These are phyloP conservation scores for Colletotrichum tropicale DNA, from an alignment of 2,329 filamentous ascomycete species.

Conservation along the genomic window DNA sequence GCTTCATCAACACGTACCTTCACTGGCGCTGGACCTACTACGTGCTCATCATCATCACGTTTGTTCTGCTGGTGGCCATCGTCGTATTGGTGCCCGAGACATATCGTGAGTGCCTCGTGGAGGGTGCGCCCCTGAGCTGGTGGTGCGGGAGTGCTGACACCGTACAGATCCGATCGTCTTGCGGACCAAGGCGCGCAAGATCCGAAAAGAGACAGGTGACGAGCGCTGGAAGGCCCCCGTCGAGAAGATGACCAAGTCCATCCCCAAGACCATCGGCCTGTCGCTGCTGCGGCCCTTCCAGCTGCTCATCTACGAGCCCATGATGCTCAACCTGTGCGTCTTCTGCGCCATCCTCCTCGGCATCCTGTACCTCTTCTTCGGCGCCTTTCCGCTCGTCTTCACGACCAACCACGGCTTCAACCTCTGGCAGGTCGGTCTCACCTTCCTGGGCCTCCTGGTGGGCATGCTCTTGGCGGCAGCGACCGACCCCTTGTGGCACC, in stretches of 20 bases:
- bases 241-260: slow-evolving; percentile 73
- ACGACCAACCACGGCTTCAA: slow-evolving; percentile 75
- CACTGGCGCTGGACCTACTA: slow-evolving; percentile 87
- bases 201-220: slow-evolving; percentile 80
- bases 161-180: slow-evolving; percentile 68
- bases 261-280: slow-evolving; percentile 61
- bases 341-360: slow-evolving; percentile 86
- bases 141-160: neutral
- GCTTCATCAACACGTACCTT: slow-evolving; percentile 80
- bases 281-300: slow-evolving; percentile 76
- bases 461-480: slow-evolving; percentile 70
- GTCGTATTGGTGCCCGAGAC: slow-evolving; percentile 83
- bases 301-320: slow-evolving; percentile 81
- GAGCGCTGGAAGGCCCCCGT: slow-evolving; percentile 77
- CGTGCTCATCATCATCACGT: slow-evolving; percentile 81
- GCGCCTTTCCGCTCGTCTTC: slow-evolving; percentile 85
- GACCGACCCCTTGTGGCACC: slow-evolving; percentile 70
- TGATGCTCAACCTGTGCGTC: slow-evolving; percentile 82
- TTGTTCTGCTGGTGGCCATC: slow-evolving; percentile 67
- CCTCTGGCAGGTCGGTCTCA: slow-evolving; percentile 79
- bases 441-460: slow-evolving; percentile 74
- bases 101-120: slow-evolving; percentile 61
- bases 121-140: slow-evolving; percentile 4
- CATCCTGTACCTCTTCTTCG: slow-evolving; percentile 89
- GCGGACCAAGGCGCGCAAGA: slow-evolving; percentile 69